Evolutionary conservation across 148 eudicot genomes (phyloP).

Genomic region (Amaranthus hypochondriacus): DNA sequence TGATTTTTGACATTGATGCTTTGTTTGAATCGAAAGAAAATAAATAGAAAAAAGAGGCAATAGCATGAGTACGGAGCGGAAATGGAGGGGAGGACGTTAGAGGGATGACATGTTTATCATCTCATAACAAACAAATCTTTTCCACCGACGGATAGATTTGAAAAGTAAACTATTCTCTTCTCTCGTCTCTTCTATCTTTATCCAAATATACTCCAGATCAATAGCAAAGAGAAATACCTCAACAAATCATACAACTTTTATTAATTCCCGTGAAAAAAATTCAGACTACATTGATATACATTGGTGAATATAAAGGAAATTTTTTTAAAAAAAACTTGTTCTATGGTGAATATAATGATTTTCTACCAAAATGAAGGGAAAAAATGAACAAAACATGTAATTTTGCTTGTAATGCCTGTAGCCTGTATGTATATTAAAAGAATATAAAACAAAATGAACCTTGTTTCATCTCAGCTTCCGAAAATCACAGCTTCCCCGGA

Average conservation of each 20-base stretch:
- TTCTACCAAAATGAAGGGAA: constrained; percentile 9
- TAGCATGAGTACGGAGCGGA: no score
- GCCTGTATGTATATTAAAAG: background rate
- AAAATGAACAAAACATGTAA: constrained; percentile 12
- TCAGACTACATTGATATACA: constrained; percentile 26
- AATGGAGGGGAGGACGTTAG: no score
- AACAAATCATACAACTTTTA: constrained; percentile 18
- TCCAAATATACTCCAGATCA: no score
- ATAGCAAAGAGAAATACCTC: background rate
- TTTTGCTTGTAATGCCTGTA: constrained; percentile 3
- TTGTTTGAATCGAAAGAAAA: no score
- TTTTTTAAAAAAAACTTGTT: background rate
- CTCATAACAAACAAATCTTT: no score
- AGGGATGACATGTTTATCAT: no score
- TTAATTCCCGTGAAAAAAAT: constrained; percentile 11
- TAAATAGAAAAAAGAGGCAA: no score
- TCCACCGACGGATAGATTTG: no score
- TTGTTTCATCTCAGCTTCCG: constrained; percentile 10
- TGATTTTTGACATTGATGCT: no score
- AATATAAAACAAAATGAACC: constrained; percentile 1
- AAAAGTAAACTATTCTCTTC: no score
- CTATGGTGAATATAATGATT: constrained; percentile 16
- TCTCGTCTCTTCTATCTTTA: no score
- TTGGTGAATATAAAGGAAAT: background rate
- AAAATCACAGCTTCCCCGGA: constrained; percentile 18